Evolutionary conservation across 2,329 filamentous ascomycete species (phyloP), one percentile per base, ranked within the genome.

Genomic region (Diaporthe australafricana): DNA sequence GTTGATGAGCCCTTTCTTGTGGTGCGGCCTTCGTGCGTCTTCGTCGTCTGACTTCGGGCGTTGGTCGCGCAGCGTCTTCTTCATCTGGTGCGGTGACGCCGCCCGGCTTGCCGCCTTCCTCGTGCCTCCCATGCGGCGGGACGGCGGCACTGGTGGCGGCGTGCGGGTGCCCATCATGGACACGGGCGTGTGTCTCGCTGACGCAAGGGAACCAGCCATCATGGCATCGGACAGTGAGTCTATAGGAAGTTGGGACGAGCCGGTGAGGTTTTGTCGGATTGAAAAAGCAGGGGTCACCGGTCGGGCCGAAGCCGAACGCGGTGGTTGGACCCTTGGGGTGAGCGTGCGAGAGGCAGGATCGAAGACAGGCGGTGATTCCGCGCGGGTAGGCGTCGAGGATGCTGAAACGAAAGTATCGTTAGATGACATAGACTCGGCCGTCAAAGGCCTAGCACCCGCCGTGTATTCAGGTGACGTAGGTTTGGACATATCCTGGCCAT

Each of bases 211-310:
- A 2, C 92, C 91, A 2, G 93, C 93, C 77, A 95, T 88, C 71
- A 95, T 94, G 74, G 93, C 93, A 76, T 90, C 89, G 16, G 92
- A 91, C 9, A 95, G 87, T 0, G 90, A 90, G 72, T 91, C 88
- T 12, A 93, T 85, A 1, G 88, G 87, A 78, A 27, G 78, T 74
- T 5, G 81, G 45, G 72, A 81, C 8, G 77, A 74, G 50, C 77
- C 80, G 50, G 75, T 77, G 3, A 73, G 65, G 52, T 75, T 65
- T 70, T 30, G 42, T 32, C 65, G 67, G 40, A 50, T 68, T 67
- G 8, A 75, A 52, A 1, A 74, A 74, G 11, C 57, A 63, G 17
- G 57, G 73, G 68, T 55, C 32, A 7, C 67, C 42, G 5, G 74
- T 52, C 22, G 73, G 60, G 30, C 32, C 22, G 72, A 70, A 42